A percentile compares a stretch with the other conserved stretches of the same genome.
phyloP scores from a whole-genome alignment of 176 grass and related monocot species.

The Urochloa ruziziensis region DNA sequence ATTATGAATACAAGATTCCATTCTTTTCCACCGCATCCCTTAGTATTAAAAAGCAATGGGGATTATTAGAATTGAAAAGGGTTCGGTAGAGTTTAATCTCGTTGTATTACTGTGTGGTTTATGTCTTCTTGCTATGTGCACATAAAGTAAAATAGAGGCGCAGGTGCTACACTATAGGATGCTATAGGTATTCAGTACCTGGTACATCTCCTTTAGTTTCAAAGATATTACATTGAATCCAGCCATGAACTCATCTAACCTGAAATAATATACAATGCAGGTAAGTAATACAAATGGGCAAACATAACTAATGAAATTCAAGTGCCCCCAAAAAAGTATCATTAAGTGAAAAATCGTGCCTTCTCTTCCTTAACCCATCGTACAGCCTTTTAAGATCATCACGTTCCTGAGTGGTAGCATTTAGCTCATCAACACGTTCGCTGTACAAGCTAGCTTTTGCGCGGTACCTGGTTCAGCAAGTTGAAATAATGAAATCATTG shows the following conservation, averaged over 20 bases:
- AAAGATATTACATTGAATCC: conserved; percentile 96
- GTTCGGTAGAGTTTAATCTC: background rate
- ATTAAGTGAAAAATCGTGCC: conserved; percentile 34
- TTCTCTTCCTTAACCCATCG: conserved; percentile 84
- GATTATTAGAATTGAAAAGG: background rate
- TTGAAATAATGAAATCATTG: conserved; percentile 23
- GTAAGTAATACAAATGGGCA: background rate
- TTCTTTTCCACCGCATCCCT: background rate
- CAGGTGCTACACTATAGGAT: background rate
- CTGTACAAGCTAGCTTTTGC: conserved; percentile 67
- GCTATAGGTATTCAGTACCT: conserved; percentile 49
- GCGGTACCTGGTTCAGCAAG: conserved; percentile 60
- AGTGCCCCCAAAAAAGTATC: background rate
- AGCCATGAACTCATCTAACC: conserved; percentile 97
- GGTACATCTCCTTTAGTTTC: conserved; percentile 99
- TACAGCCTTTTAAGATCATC: conserved; percentile 88
- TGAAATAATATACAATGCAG: conserved; percentile 41
- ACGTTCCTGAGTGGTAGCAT: conserved; percentile 78
- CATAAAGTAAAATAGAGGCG: background rate
- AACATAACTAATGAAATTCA: background rate
- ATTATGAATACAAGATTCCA: background rate
- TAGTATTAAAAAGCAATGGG: background rate
- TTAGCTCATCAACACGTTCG: conserved; percentile 78
- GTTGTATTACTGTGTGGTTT: background rate
- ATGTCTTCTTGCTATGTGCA: background rate